Conservation (phyloP, 1,139 yeast species). For the Hyphopichia buzzinii region DNA sequence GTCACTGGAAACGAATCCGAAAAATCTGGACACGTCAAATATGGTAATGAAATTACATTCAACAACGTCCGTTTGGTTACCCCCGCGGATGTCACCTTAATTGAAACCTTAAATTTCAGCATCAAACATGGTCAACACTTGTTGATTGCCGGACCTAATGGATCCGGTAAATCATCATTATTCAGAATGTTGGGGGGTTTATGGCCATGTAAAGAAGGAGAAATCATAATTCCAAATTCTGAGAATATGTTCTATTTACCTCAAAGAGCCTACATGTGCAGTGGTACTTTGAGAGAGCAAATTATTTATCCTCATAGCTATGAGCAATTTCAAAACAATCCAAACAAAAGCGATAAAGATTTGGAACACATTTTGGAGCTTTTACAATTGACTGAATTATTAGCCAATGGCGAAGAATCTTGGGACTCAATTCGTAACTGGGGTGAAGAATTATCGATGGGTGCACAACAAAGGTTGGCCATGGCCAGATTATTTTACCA, state of each 20-base stretch:
- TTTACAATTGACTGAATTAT: slow-evolving; percentile 57
- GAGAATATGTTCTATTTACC: slow-evolving; percentile 85
- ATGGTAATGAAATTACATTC: slow-evolving; percentile 65
- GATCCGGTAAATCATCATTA: slow-evolving; percentile 90
- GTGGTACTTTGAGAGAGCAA: slow-evolving; percentile 77
- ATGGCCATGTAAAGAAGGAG: slow-evolving; percentile 79
- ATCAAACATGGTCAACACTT: slow-evolving; percentile 82
- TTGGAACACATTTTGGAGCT: slow-evolving; percentile 60
- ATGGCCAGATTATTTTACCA: slow-evolving; percentile 93
- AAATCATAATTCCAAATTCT: slow-evolving; percentile 63
- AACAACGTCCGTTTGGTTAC: slow-evolving; percentile 75
- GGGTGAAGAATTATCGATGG: slow-evolving; percentile 85
- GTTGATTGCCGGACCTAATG: slow-evolving; percentile 91
- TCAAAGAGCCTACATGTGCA: slow-evolving; percentile 83
- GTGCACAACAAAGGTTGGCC: slow-evolving; percentile 91
- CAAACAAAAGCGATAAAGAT: slow-evolving; percentile 54
- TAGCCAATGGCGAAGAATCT: slow-evolving; percentile 37
- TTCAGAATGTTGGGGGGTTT: slow-evolving; percentile 89
- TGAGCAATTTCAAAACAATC: slow-evolving; percentile 51
- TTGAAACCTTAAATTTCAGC: slow-evolving; percentile 63
- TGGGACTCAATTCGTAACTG: slow-evolving; percentile 76
- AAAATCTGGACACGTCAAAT: slow-evolving; percentile 22
- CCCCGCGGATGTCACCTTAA: slow-evolving; percentile 77
- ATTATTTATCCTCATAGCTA: slow-evolving; percentile 80
- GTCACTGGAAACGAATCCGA: slow-evolving; percentile 21